These are phyloP conservation scores for Pigoraptor vietnamica DNA, from an alignment of 78 protist species.

Conservation along the genomic window DNA sequence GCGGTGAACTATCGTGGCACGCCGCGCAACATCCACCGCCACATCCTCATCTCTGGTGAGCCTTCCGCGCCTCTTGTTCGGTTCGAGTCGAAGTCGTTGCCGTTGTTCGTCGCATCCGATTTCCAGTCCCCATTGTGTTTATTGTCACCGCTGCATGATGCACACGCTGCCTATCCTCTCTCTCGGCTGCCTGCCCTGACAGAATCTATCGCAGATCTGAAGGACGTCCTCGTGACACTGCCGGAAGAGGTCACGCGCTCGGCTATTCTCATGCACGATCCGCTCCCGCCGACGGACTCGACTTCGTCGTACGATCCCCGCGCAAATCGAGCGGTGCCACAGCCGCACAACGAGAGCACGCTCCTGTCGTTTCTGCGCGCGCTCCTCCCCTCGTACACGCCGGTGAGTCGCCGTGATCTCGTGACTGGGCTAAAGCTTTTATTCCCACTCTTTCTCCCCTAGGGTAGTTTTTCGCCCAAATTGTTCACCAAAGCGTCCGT, in stretches of 20 bases:
- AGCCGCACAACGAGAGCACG: background rate
- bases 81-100: background rate
- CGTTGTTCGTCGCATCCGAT: background rate
- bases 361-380: background rate
- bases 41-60: background rate
- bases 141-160: background rate
- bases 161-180: background rate
- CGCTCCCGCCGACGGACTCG: background rate
- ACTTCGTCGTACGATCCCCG: background rate
- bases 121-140: too few species aligned
- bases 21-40: background rate
- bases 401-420: background rate
- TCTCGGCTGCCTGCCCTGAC: background rate
- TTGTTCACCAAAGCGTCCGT: background rate
- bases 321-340: background rate
- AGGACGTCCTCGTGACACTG: background rate
- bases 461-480: background rate
- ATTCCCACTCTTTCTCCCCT: background rate
- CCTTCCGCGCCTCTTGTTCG: background rate
- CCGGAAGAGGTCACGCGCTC: background rate
- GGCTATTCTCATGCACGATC: background rate
- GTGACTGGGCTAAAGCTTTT: background rate
- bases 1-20: background rate
- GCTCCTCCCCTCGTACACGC: conserved; percentile 1
- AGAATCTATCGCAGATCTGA: background rate